phyloP scores from a whole-genome alignment of 1,284 basidiomycete species.

The Cutaneotrichosporon sp. region DNA sequence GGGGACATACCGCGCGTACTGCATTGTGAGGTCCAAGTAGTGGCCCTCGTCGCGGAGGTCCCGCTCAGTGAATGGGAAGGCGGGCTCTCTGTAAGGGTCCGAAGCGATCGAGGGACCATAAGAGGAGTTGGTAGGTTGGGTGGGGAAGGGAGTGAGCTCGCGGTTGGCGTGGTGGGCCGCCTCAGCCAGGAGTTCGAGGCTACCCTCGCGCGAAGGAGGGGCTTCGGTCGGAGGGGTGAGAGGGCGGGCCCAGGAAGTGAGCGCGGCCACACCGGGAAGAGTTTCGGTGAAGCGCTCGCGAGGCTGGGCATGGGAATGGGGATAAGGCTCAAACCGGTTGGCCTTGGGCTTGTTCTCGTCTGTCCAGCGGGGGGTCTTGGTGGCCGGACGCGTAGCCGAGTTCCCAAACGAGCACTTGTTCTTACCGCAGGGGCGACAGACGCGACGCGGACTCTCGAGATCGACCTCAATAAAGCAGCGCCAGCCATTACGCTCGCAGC shows the following conservation, averaged over 20 bases:
- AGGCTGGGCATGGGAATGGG: too few relatives aligned
- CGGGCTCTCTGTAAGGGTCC: not conserved
- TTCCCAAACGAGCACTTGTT: constrained; percentile 26
- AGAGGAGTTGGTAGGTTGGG: not conserved
- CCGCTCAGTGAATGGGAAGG: not conserved
- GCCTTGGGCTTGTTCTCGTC: not conserved
- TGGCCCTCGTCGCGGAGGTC: not conserved
- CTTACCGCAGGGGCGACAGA: constrained; percentile 27
- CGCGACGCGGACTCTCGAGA: constrained; percentile 17
- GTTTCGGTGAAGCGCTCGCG: not conserved
- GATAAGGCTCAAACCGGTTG: not conserved
- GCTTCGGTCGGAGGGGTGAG: not conserved
- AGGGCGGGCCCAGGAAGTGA: not conserved
- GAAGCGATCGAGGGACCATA: too few relatives aligned
- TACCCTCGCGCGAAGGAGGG: not conserved
- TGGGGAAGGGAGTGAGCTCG: not conserved
- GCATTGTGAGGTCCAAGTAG: too few relatives aligned
- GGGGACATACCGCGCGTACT: too few relatives aligned
- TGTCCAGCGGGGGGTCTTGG: not conserved
- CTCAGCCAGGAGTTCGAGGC: constrained; percentile 3
- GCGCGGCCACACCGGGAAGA: not conserved
- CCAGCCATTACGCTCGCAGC: constrained; percentile 24
- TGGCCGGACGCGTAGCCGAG: constrained; percentile 7
- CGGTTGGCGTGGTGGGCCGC: constrained; percentile 25
- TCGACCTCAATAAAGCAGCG: constrained; percentile 22